Percentiles rank a stretch among this genome's conserved stretches.
These are phyloP conservation scores for Candida smagusa DNA, from an alignment of 1,139 yeast genomes.

Conservation along the genomic window DNA sequence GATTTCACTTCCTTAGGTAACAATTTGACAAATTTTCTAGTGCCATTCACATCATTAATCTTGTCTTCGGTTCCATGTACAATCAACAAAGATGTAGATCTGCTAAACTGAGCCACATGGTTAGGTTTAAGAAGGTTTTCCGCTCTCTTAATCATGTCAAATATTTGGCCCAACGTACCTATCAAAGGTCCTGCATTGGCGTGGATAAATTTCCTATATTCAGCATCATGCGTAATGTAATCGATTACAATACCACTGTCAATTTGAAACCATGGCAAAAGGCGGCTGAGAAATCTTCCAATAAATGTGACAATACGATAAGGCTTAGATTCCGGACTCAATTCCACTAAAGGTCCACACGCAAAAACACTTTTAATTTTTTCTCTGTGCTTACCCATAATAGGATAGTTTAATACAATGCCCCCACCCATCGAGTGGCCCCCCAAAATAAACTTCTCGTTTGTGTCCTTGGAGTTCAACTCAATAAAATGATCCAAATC, in stretches of 20 bases:
- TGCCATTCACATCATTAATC: conserved; percentile 55
- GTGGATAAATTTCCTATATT: conserved; percentile 44
- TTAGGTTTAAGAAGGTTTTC: conserved; percentile 42
- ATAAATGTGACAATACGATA: conserved; percentile 40
- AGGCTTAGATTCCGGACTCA: conserved; percentile 61
- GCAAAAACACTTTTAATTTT: conserved; percentile 54
- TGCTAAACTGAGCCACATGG: conserved; percentile 40
- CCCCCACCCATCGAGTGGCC: conserved; percentile 98
- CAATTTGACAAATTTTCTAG: conserved; percentile 43
- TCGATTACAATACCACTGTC: conserved; percentile 56
- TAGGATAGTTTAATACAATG: conserved; percentile 67
- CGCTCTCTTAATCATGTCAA: conserved; percentile 69
- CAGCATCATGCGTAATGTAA: conserved; percentile 52
- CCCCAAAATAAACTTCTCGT: conserved; percentile 53
- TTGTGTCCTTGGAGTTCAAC: conserved; percentile 23
- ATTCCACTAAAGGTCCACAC: conserved; percentile 63
- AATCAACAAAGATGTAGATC: conserved; percentile 32
- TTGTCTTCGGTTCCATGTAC: conserved; percentile 36
- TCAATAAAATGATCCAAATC: conserved; percentile 69
- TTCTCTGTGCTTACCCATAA: conserved; percentile 58
- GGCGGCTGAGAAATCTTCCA: conserved; percentile 44
- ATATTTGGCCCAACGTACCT: conserved; percentile 39
- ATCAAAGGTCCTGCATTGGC: conserved; percentile 38
- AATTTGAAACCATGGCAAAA: conserved; percentile 54
- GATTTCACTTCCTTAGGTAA: conserved; percentile 28